Conservation (phyloP, 2,329 filamentous ascomycete genomes). For the Diaporthe sp. region DNA sequence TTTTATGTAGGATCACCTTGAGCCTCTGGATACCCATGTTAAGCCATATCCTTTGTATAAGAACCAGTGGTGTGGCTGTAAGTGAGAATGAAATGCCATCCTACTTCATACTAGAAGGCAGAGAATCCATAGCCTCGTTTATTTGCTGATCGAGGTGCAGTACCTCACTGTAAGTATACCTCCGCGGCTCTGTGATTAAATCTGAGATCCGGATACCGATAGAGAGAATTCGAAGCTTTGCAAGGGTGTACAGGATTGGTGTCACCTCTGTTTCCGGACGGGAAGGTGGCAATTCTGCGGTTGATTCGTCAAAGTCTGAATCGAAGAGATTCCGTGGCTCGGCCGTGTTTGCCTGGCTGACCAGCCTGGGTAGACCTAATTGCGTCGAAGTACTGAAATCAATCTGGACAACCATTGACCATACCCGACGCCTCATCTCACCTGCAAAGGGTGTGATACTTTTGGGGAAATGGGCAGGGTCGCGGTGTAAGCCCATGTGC, state of each 20-base stretch:
- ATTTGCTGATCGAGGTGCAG: slow-evolving; percentile 40
- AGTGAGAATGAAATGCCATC: slow-evolving; percentile 47
- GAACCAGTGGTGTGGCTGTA: slow-evolving; percentile 58
- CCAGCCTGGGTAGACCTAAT: slow-evolving; percentile 55
- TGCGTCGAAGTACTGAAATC: slow-evolving; percentile 54
- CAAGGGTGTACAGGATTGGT: slow-evolving; percentile 39
- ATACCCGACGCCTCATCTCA: slow-evolving; percentile 57
- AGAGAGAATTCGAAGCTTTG: slow-evolving; percentile 37
- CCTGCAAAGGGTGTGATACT: slow-evolving; percentile 52
- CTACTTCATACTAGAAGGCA: slow-evolving; percentile 38
- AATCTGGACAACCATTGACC: slow-evolving; percentile 52
- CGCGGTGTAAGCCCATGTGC: slow-evolving; percentile 56
- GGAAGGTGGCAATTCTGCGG: slow-evolving; percentile 48
- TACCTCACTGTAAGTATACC: slow-evolving; percentile 29
- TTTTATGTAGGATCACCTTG: slow-evolving; percentile 59
- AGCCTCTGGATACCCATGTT: slow-evolving; percentile 62
- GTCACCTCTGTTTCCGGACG: slow-evolving; percentile 46
- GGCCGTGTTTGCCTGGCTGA: slow-evolving; percentile 52
- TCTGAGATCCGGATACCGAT: slow-evolving; percentile 30
- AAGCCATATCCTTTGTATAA: slow-evolving; percentile 63
- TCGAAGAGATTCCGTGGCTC: slow-evolving; percentile 56
- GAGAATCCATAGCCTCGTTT: slow-evolving; percentile 20
- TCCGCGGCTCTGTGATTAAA: too few relatives aligned
- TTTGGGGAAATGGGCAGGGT: slow-evolving; percentile 50
- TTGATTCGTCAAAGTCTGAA: slow-evolving; percentile 50